A percentile compares a stretch with the other conserved stretches of the same genome.
phyloP scores from a whole-genome alignment of 352 stramenopile genomes.

The Pythium aquatile region DNA sequence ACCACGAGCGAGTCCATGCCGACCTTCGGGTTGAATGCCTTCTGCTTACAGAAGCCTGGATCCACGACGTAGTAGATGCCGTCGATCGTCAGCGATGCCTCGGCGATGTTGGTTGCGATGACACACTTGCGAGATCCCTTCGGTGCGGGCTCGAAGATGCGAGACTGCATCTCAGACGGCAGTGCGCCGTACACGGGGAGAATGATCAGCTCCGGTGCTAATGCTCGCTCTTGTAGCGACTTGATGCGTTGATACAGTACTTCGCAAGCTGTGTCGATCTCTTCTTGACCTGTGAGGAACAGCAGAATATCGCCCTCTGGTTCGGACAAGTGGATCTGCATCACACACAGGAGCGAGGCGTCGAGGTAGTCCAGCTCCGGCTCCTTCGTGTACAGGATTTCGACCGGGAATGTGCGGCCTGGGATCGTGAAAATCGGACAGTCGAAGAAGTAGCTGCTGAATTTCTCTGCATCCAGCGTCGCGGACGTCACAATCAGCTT shows the following conservation, averaged over 20 bases:
- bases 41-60: conserved; percentile 98
- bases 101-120: conserved; percentile 99
- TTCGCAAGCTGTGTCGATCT: conserved; percentile 99
- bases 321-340: conserved; percentile 99
- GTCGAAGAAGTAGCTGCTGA: conserved; percentile 97
- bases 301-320: conserved; percentile 98
- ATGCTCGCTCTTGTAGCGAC: conserved; percentile 88
- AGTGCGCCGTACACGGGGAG: conserved; percentile 97
- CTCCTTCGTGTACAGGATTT: conserved; percentile 99
- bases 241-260: conserved; percentile 98
- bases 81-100: conserved; percentile 99
- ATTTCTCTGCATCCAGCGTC: conserved; percentile 98
- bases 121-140: conserved; percentile 97
- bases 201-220: conserved; percentile 98
- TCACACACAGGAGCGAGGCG: conserved; percentile 96
- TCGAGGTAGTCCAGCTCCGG: conserved; percentile 98
- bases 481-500: conserved; percentile 92
- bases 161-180: conserved; percentile 98
- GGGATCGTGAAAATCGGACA: conserved; percentile 99
- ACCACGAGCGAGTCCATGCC: conserved; percentile 99
- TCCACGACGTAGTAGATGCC: conserved; percentile 95
- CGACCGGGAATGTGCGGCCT: conserved; percentile 97
- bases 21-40: conserved; percentile 98
- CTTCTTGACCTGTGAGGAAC: conserved; percentile 99
- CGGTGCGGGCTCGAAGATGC: conserved; percentile 98